Evolutionary conservation across 1,284 basidiomycete genomes (phyloP).

Genomic region (Moesziomyces sp.): DNA sequence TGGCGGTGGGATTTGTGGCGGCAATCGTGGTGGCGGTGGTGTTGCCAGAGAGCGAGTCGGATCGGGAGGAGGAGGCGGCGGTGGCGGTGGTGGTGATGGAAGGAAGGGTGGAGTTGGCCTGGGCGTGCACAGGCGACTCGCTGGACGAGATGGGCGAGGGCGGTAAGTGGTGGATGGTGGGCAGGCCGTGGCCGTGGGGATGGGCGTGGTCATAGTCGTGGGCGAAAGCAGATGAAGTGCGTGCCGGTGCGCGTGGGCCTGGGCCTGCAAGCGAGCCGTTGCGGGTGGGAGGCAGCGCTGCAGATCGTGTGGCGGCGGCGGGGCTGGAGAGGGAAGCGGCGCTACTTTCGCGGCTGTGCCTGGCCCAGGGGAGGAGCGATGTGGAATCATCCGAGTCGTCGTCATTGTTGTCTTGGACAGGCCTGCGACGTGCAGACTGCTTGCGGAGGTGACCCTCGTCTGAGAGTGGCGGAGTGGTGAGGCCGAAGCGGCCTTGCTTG

Average conservation of each 20-base stretch:
- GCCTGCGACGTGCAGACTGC: slow-evolving; percentile 12
- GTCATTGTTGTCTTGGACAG: slow-evolving; percentile 30
- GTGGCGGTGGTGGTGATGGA: slow-evolving; percentile 37
- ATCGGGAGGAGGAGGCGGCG: slow-evolving; percentile 23
- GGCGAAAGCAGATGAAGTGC: slow-evolving; percentile 34
- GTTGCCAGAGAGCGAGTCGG: slow-evolving; percentile 19
- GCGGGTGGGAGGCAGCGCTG: slow-evolving; percentile 6
- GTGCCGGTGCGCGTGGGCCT: slow-evolving; percentile 20
- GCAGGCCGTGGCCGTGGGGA: slow-evolving; percentile 7
- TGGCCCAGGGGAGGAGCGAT: slow-evolving; percentile 60
- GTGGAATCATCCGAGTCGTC: slow-evolving; percentile 59
- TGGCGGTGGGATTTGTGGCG: slow-evolving; percentile 6
- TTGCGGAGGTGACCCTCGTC: slow-evolving; percentile 59
- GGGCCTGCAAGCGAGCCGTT: slow-evolving; percentile 30
- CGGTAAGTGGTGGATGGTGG: slow-evolving; percentile 45
- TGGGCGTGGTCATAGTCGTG: slow-evolving; percentile 18
- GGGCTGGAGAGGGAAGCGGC: slow-evolving; percentile 17
- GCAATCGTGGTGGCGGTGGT: slow-evolving; percentile 10
- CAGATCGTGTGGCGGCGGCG: neutral
- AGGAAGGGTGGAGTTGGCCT: slow-evolving; percentile 11
- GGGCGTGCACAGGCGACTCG: slow-evolving; percentile 44
- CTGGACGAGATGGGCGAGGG: slow-evolving; percentile 59
- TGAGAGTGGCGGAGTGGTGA: slow-evolving; percentile 59
- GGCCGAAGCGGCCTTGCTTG: slow-evolving; percentile 36
- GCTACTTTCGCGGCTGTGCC: slow-evolving; percentile 41